phyloP scores from a whole-genome alignment of 2,329 filamentous ascomycete species.

The Thermothelomyces thermophilus region DNA sequence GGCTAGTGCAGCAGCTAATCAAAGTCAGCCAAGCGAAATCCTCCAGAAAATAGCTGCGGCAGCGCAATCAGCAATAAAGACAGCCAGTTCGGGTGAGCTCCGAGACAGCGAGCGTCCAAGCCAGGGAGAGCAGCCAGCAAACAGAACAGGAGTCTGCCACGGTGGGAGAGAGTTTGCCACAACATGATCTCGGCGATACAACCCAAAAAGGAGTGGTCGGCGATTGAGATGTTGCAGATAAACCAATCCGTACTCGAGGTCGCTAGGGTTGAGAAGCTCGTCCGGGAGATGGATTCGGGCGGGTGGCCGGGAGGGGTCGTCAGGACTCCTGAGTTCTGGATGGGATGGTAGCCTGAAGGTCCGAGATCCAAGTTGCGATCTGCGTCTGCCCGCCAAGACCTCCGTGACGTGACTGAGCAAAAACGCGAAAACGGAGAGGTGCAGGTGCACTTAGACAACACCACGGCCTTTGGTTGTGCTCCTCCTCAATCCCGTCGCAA shows the following conservation, averaged over 20 bases:
- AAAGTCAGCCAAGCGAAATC: constrained; percentile 9
- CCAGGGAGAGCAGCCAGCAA: constrained; percentile 9
- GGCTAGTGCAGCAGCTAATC: constrained; percentile 8
- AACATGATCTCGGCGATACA: neutral
- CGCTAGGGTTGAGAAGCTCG: neutral
- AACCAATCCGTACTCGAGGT: constrained; percentile 1
- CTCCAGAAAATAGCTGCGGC: neutral
- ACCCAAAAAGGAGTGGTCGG: neutral
- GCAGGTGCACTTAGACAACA: neutral
- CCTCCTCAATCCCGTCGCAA: neutral
- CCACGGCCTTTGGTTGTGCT: neutral
- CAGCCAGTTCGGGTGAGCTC: neutral
- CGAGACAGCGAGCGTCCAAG: neutral
- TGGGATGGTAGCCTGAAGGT: neutral
- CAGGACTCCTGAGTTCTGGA: neutral
- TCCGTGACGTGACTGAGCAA: neutral
- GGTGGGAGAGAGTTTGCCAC: neutral
- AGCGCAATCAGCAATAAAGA: neutral
- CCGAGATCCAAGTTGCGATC: constrained; percentile 7
- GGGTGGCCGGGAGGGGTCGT: neutral
- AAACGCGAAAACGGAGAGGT: neutral
- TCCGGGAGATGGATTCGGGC: neutral
- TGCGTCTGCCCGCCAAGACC: constrained; percentile 7
- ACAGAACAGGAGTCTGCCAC: neutral
- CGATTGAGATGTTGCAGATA: neutral